Conservation (phyloP, 768 basidiomycete species). For the Leccinum arenicola region DNA sequence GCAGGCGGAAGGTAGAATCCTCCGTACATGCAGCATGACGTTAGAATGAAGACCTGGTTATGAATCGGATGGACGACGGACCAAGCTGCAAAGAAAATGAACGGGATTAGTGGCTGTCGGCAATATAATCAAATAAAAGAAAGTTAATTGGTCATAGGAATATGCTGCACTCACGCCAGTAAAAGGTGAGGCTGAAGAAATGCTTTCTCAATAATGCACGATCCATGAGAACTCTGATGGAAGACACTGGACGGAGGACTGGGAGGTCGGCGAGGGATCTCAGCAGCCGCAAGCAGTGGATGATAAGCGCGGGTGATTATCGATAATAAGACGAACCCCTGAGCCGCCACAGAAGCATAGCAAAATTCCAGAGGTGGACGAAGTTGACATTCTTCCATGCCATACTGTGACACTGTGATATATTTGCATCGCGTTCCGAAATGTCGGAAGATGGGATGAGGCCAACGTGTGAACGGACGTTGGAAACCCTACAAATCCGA, state of each 20-base stretch:
- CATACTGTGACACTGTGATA: constrained; percentile 16
- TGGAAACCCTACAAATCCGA: constrained; percentile 8
- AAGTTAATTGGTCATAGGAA: constrained; percentile 2
- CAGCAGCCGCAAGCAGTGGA: constrained; percentile 1
- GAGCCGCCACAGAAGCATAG: constrained; percentile 28
- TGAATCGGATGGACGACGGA: constrained; percentile 5
- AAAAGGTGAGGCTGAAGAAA: neutral
- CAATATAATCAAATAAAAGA: neutral
- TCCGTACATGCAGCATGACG: constrained; percentile 9
- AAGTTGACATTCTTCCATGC: constrained; percentile 19
- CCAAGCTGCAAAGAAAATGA: neutral
- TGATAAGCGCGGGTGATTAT: constrained; percentile 27
- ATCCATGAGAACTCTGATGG: neutral
- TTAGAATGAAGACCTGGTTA: constrained; percentile 2
- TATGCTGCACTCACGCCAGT: constrained; percentile 10
- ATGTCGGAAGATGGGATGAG: constrained; percentile 11
- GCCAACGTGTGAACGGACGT: constrained; percentile 17
- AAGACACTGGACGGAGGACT: neutral
- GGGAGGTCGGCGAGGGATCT: neutral
- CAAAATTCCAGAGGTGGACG: constrained; percentile 21
- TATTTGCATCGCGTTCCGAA: constrained; percentile 13
- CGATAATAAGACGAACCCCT: constrained; percentile 19
- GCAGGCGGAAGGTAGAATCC: constrained; percentile 2
- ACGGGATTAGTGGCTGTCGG: constrained; percentile 1
- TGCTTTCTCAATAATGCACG: neutral